Evolutionary conservation across 176 grass and related monocot genomes (phyloP), one percentile per base, ranked within the genome.

Genomic region (Paspalum notatum): DNA sequence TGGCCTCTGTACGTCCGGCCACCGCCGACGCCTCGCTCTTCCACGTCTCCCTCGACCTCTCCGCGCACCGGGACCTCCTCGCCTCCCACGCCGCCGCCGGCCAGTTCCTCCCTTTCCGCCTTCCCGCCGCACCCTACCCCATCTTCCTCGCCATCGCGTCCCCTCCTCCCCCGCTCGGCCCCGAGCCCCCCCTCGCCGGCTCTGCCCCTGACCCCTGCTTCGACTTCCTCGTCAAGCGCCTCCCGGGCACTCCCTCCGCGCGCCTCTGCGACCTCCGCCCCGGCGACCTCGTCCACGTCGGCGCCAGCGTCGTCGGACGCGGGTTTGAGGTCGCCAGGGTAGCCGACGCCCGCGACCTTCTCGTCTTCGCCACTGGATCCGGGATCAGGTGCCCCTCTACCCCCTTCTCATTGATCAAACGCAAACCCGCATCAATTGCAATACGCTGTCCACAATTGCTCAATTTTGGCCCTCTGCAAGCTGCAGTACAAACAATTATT

Each of bases 91-190:
- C 80, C 54, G 73, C 86, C 71, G 86, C 94, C 16, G 94, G 91
- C 8, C 94, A 94, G 89, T 97, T 91, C 83, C 86, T 97, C 86
- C 91, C 88, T 78, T 72, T 97, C 78, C 89, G 82, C 24, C 58
- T 97, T 59, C 68, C 81, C 2, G 39, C 74, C 40, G 75, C 89
- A 0, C 70, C 79, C 1, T 91, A 94, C 81, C 86, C 89, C 15
- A 90, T 90, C 61, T 89, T 94, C 81, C 62, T 94, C 80, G 92
- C 92, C 66, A 94, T 94, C 84, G 86, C 92, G 4, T 94, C 92
- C 57, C 67, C 89, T 9, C 86, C 92, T 42, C 77, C 48, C 20
- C 20, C 2, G 12, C 53, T 68, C 46, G 8, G 45, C 24, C 47
- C 24, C 68, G 57, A 60, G 57, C 10, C 57, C 38, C 10, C 57